These are phyloP conservation scores for Trichophyton verrucosum DNA, from an alignment of 2,329 filamentous ascomycete genomes.

Conservation along the genomic window DNA sequence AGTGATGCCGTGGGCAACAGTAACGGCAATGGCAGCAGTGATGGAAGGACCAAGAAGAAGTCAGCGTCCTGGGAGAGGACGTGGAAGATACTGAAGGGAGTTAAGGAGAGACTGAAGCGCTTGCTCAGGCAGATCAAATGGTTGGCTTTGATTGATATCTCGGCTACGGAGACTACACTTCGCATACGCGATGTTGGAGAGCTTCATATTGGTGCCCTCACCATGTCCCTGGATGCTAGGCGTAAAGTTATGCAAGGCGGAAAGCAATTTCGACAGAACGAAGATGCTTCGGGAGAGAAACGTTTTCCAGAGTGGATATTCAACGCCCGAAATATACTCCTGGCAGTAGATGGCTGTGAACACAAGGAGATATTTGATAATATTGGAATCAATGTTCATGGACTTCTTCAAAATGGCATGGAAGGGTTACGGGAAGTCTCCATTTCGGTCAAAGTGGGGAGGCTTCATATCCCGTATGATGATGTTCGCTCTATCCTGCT, in stretches of 20 bases:
- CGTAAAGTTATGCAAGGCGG: constrained; percentile 83
- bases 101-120: constrained; percentile 76
- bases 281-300: constrained; percentile 49
- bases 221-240: constrained; percentile 78
- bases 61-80: constrained; percentile 49
- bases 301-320: constrained; percentile 90
- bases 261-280: constrained; percentile 72
- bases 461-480: constrained; percentile 81
- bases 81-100: constrained; percentile 64
- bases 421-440: constrained; percentile 84
- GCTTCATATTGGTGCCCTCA: constrained; percentile 72
- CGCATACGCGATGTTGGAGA: constrained; percentile 70
- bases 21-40: neutral
- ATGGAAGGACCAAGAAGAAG: neutral
- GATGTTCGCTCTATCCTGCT: constrained; percentile 49
- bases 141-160: constrained; percentile 78
- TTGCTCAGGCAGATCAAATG: constrained; percentile 78
- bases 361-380: constrained; percentile 81
- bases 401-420: constrained; percentile 70
- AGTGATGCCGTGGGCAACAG: neutral
- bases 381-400: constrained; percentile 78
- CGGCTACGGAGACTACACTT: constrained; percentile 67
- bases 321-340: constrained; percentile 70
- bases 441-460: constrained; percentile 78
- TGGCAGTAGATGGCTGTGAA: constrained; percentile 73